These are phyloP conservation scores for Theobroma cacao DNA, from an alignment of 345 rosid genomes.

Conservation along the genomic window DNA sequence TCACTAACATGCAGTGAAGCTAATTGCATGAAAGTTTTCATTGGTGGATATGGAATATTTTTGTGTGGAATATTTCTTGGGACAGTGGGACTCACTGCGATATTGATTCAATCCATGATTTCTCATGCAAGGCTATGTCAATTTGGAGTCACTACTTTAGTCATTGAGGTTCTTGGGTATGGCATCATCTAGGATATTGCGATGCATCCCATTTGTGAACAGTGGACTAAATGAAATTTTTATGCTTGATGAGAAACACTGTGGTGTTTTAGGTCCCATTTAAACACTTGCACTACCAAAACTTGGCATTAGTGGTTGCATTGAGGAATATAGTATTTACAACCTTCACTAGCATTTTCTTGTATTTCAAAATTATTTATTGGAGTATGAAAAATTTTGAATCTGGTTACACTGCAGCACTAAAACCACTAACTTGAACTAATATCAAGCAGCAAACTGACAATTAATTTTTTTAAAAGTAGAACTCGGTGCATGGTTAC, in stretches of 20 bases:
- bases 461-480: not conserved
- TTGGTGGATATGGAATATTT: not conserved
- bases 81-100: not conserved
- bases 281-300: not conserved
- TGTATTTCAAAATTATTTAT: not conserved
- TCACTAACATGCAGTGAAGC: not conserved
- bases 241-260: not conserved
- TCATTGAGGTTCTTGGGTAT: not conserved
- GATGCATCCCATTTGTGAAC: not conserved
- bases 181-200: not conserved
- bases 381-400: not conserved
- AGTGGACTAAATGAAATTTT: not conserved
- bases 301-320: not conserved
- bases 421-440: constrained; percentile 6
- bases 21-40: not conserved
- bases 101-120: not conserved
- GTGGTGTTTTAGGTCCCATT: not conserved
- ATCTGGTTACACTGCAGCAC: not conserved
- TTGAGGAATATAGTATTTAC: not conserved
- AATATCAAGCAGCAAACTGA: not conserved
- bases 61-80: not conserved
- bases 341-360: not conserved
- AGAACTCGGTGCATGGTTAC: not conserved
- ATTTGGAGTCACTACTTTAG: not conserved
- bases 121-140: not conserved